phyloP scores from a whole-genome alignment of 495 filamentous ascomycete species.

The Lasiosphaeriaceae sp. region DNA sequence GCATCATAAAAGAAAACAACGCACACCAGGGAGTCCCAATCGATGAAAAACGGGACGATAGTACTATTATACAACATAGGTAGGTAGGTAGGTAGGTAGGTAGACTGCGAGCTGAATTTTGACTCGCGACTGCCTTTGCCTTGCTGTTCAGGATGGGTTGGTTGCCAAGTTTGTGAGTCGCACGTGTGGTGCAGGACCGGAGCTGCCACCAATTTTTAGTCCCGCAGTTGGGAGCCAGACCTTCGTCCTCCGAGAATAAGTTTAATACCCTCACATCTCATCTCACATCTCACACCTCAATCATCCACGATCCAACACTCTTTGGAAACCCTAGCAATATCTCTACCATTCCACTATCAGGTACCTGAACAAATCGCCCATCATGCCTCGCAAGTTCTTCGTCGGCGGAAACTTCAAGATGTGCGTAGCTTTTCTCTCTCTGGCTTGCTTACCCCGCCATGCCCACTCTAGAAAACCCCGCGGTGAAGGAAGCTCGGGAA shows the following conservation, averaged over 20 bases:
- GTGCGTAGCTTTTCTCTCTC: constrained; percentile 42
- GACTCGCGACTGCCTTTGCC: neutral
- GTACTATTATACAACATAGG: too few relatives aligned
- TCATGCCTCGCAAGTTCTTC: constrained; percentile 96
- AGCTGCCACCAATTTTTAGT: constrained; percentile 9
- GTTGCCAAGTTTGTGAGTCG: neutral
- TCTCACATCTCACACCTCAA: neutral
- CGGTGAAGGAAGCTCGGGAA: constrained; percentile 16
- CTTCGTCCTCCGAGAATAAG: neutral
- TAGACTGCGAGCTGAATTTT: neutral
- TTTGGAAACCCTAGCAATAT: neutral
- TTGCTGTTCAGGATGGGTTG: neutral
- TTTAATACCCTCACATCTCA: constrained; percentile 3
- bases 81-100: too few relatives aligned
- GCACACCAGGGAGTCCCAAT: too few relatives aligned
- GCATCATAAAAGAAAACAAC: too few relatives aligned
- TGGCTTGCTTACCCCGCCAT: constrained; percentile 25
- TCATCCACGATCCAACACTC: neutral
- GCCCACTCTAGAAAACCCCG: constrained; percentile 17
- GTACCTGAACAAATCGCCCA: constrained; percentile 26
- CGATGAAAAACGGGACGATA: too few relatives aligned
- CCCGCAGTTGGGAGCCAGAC: constrained; percentile 4
- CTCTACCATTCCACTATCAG: neutral
- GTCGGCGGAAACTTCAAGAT: constrained; percentile 99
- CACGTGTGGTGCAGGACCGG: constrained; percentile 5